A percentile compares a stretch with the other conserved stretches of the same genome.
Evolutionary conservation across 2,329 filamentous ascomycete genomes (phyloP).

Genomic region (Botrytis fabae): DNA sequence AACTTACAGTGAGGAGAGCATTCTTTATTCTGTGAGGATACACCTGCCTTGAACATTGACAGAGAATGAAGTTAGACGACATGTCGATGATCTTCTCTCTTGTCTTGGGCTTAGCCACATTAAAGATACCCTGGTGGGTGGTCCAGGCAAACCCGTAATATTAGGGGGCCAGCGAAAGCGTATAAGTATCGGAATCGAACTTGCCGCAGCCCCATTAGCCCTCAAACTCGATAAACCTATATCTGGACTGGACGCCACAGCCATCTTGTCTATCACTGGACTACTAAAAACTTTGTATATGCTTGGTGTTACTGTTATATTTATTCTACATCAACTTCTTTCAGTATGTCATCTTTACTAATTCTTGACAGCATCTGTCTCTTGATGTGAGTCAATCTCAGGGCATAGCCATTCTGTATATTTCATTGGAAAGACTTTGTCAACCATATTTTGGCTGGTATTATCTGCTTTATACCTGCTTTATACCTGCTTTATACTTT

Average conservation of each 20-base stretch:
- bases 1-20: not conserved
- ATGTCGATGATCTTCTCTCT: not conserved
- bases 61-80: not conserved
- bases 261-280: not conserved
- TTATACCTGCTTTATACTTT: too few species aligned
- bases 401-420: too few species aligned
- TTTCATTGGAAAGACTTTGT: too few species aligned
- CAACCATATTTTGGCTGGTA: too few species aligned
- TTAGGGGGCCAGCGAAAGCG: not conserved
- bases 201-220: not conserved
- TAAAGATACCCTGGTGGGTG: not conserved
- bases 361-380: too few species aligned
- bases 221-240: constrained; percentile 1
- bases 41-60: not conserved
- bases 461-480: too few species aligned
- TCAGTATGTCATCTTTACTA: too few species aligned
- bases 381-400: too few species aligned
- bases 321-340: not conserved
- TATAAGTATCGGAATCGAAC: constrained; percentile 10
- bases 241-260: constrained; percentile 2
- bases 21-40: constrained; percentile 11
- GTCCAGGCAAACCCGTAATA: not conserved
- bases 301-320: not conserved
- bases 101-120: not conserved
- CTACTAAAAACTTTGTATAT: constrained; percentile 4